Evolutionary conservation across 805 yeast genomes (phyloP), one percentile per base, ranked within the genome.

Genomic region (Yarrowia yakushimensis): DNA sequence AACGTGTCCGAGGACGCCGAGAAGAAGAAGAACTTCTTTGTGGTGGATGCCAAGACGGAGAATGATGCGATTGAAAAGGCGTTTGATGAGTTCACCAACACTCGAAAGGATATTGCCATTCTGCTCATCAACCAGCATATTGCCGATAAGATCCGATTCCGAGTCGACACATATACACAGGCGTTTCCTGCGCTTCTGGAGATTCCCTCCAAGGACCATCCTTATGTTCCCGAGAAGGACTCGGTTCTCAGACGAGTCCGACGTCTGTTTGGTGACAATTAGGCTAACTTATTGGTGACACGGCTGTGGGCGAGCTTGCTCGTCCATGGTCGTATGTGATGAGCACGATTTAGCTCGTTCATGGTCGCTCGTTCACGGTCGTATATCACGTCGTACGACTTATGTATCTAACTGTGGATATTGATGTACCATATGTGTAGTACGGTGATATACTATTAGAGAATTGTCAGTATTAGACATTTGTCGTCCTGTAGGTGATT

Each of bases 131-230:
- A 93, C 74, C 99, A 94, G 75, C 96, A 91, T 74, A 74, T 94
- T 67, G 98, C 99, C 17, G 98, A 94, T 70, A 81, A 84, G 68
- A 93, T 94, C 63, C 82, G 99, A 74, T 80, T 81, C 67, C 81
- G 82, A 67, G 90, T 94, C 48, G 99, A 94, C 70, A 80, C 83
- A 52, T 94, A 82, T 76, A 85, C 96, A 17, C 84, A 85, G 66
- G 96, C 99, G 11, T 94, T 94, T 76, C 99, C 99, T 9, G 97
- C 99, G 2, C 84, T 94, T 52, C 80, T 94, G 71, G 99, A 94
- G 77, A 94, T 94, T 66, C 99, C 99, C 27, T 90, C 97, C 15
- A 94, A 94, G 78, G 99, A 94, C 72, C 98, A 94, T 74, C 98
- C 99, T 22, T 94, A 94, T 74, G 81, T 94, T 74, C 99, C 99